Percentiles rank a stretch among this genome's conserved stretches.
phyloP scores from a whole-genome alignment of 345 rosid genomes.

The Iberis pinnata region DNA sequence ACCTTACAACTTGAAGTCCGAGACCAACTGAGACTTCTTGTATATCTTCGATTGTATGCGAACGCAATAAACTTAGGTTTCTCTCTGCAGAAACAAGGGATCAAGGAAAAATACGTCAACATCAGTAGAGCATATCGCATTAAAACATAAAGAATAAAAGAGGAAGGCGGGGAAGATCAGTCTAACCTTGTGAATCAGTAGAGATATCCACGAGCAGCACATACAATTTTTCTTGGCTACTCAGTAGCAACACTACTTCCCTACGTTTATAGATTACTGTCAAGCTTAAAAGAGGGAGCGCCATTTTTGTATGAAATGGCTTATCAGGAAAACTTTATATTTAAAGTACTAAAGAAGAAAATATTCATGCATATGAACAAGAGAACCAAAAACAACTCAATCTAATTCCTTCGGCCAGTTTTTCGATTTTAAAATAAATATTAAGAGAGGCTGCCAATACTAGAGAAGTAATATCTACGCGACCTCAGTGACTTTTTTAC shows the following conservation, averaged over 20 bases:
- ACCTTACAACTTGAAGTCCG: slow-evolving; percentile 90
- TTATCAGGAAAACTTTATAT: slow-evolving; percentile 1
- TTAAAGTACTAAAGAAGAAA: neutral
- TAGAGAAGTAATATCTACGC: slow-evolving; percentile 1
- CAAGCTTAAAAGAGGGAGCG: slow-evolving; percentile 14
- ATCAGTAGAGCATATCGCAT: slow-evolving; percentile 14
- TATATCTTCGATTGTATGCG: slow-evolving; percentile 61
- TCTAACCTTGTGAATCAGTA: slow-evolving; percentile 67
- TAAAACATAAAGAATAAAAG: slow-evolving; percentile 9
- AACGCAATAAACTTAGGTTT: slow-evolving; percentile 54
- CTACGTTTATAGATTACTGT: slow-evolving; percentile 40
- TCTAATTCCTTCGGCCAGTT: slow-evolving; percentile 1
- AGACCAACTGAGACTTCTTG: slow-evolving; percentile 63
- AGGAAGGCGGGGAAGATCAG: slow-evolving; percentile 17
- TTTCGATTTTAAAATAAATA: slow-evolving; percentile 5
- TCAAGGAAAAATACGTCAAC: slow-evolving; percentile 26
- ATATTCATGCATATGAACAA: neutral
- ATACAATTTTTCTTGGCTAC: slow-evolving; percentile 57
- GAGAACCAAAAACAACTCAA: slow-evolving; percentile 5
- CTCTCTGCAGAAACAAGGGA: slow-evolving; percentile 44
- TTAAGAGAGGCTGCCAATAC: slow-evolving; percentile 4
- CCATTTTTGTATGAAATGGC: slow-evolving; percentile 1
- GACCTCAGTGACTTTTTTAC: slow-evolving; percentile 1
- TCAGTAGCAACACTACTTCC: slow-evolving; percentile 65
- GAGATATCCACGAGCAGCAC: slow-evolving; percentile 57